phyloP scores from a whole-genome alignment of 2,329 filamentous ascomycete genomes.

The Phialophora macrospora region DNA sequence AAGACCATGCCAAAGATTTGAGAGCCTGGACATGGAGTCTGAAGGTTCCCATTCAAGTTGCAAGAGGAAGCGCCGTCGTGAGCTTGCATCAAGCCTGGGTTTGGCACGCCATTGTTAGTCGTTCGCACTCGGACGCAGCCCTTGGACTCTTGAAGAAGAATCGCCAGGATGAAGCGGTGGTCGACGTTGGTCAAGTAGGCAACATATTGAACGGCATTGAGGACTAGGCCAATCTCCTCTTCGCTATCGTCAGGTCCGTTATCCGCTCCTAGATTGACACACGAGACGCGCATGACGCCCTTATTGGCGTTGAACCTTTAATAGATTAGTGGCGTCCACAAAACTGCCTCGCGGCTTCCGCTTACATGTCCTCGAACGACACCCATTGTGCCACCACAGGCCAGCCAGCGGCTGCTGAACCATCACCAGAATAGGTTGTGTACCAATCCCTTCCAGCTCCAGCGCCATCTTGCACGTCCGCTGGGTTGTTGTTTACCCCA shows the following conservation, averaged over 20 bases:
- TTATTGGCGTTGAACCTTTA: constrained; percentile 14
- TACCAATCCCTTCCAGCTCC: constrained; percentile 39
- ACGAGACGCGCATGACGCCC: constrained; percentile 12
- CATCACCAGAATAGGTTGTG: constrained; percentile 41
- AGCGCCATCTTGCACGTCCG: constrained; percentile 12
- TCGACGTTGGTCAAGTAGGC: constrained; percentile 33
- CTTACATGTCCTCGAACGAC: constrained; percentile 42
- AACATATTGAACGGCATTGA: constrained; percentile 44
- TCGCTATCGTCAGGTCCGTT: constrained; percentile 37
- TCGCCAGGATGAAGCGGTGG: constrained; percentile 51
- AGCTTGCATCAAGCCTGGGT: constrained; percentile 52
- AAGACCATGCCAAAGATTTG: constrained; percentile 35
- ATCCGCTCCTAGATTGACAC: constrained; percentile 6
- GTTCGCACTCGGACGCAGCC: constrained; percentile 53
- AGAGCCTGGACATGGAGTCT: constrained; percentile 26
- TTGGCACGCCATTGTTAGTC: constrained; percentile 49
- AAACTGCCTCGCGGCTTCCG: not conserved
- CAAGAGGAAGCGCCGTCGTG: constrained; percentile 48
- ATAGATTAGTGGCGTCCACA: not conserved
- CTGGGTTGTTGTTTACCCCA: constrained; percentile 6
- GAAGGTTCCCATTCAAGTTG: constrained; percentile 40
- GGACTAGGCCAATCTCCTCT: constrained; percentile 43
- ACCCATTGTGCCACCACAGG: constrained; percentile 42
- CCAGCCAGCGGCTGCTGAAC: constrained; percentile 41
- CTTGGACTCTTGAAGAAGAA: constrained; percentile 54